phyloP scores from a whole-genome alignment of 2,329 filamentous ascomycete species.

The Fusarium bulbicola region DNA sequence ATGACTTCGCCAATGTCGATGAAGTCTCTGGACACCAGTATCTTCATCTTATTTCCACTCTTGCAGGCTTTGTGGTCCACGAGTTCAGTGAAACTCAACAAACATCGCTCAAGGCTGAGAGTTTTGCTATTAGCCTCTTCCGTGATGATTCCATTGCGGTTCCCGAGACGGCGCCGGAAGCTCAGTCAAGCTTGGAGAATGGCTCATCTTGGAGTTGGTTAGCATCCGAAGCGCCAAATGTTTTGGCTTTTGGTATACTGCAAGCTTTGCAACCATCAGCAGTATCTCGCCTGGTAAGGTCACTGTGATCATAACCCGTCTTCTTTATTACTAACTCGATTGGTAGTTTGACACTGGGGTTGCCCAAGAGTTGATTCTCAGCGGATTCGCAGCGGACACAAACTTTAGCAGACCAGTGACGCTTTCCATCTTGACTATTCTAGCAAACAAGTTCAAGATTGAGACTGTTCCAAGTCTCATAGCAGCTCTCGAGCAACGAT shows the following conservation, averaged over 20 bases:
- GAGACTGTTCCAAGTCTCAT: conserved; percentile 45
- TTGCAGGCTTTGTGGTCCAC: conserved; percentile 50
- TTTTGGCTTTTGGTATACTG: conserved; percentile 52
- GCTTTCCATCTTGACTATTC: conserved; percentile 51
- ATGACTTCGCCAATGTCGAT: conserved; percentile 44
- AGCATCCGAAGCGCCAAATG: conserved; percentile 42
- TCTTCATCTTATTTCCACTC: conserved; percentile 48
- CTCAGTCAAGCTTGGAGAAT: conserved; percentile 13
- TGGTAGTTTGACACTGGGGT: conserved; percentile 51
- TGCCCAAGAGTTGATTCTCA: conserved; percentile 48
- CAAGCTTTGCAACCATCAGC: conserved; percentile 48
- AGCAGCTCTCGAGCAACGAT: conserved; percentile 39
- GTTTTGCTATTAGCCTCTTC: conserved; percentile 51
- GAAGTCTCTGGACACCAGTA: conserved; percentile 46
- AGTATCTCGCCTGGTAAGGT: conserved; percentile 49
- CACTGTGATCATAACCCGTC: background rate
- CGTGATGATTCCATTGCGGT: conserved; percentile 43
- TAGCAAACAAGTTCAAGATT: conserved; percentile 57
- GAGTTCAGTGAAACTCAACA: conserved; percentile 52
- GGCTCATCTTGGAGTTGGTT: conserved; percentile 48
- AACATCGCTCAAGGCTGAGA: conserved; percentile 44
- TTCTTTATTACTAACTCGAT: conserved; percentile 11
- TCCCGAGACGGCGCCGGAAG: conserved; percentile 14
- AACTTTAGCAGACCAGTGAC: conserved; percentile 41
- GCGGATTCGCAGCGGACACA: conserved; percentile 32